These are phyloP conservation scores for Dactylella cylindrospora DNA, from an alignment of 2,329 filamentous ascomycete genomes.

Conservation along the genomic window DNA sequence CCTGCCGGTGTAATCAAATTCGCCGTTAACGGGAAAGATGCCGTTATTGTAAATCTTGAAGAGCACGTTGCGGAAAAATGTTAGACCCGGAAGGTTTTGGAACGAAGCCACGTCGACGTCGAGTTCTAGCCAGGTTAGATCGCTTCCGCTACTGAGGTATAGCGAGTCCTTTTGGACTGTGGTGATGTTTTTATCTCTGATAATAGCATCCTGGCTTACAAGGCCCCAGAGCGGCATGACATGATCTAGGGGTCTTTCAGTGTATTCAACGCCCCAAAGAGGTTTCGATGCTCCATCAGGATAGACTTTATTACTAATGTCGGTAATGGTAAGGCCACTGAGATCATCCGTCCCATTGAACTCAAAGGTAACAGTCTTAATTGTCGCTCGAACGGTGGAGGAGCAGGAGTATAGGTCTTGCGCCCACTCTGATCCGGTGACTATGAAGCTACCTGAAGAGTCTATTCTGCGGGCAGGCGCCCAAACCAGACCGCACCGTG, in stretches of 20 bases:
- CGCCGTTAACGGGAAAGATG: too few relatives aligned
- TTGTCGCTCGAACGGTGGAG: conserved; percentile 53
- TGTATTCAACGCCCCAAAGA: conserved; percentile 53
- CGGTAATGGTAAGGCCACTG: conserved; percentile 50
- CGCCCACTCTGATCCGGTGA: conserved; percentile 54
- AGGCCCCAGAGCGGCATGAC: conserved; percentile 54
- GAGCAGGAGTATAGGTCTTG: conserved; percentile 56
- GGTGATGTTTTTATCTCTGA: too few relatives aligned
- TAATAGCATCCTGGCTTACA: too few relatives aligned
- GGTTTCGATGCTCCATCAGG: conserved; percentile 46
- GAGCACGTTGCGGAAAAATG: too few relatives aligned
- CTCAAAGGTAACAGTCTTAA: conserved; percentile 56
- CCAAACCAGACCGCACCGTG: conserved; percentile 53
- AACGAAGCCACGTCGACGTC: too few relatives aligned
- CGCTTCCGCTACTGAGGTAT: too few relatives aligned
- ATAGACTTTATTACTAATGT: conserved; percentile 52
- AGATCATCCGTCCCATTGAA: conserved; percentile 54
- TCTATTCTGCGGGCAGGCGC: conserved; percentile 53
- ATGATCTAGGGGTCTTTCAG: conserved; percentile 47
- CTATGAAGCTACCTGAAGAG: conserved; percentile 51
- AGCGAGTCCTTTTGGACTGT: too few relatives aligned
- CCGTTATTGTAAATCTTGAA: too few relatives aligned
- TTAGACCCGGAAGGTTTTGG: too few relatives aligned
- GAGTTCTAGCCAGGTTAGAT: too few relatives aligned
- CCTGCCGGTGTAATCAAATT: conserved; percentile 51